Conservation (phyloP, 495 filamentous ascomycete genomes). For the Delitschia confertaspora region DNA sequence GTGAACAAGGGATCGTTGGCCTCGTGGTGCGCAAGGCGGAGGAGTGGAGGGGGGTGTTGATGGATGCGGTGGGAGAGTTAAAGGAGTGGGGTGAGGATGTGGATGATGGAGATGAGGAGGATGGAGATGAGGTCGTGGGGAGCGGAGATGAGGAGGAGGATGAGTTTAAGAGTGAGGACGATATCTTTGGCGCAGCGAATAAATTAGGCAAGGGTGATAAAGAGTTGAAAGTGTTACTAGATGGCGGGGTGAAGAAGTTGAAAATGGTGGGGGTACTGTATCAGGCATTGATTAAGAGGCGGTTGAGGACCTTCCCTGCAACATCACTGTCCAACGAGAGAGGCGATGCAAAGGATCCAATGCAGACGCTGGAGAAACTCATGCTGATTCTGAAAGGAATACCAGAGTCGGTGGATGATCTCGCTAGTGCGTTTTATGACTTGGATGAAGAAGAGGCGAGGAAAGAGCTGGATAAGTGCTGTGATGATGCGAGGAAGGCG, state of each 20-base stretch:
- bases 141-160: conserved; percentile 35
- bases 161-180: conserved; percentile 26
- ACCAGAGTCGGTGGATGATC: conserved; percentile 41
- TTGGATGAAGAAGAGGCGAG: conserved; percentile 37
- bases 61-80: conserved; percentile 74
- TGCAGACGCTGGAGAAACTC: conserved; percentile 32
- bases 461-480: conserved; percentile 22
- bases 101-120: conserved; percentile 52
- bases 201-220: conserved; percentile 48
- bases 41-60: conserved; percentile 56
- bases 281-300: conserved; percentile 50
- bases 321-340: neutral
- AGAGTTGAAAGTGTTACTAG: conserved; percentile 48
- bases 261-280: conserved; percentile 52
- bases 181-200: conserved; percentile 46
- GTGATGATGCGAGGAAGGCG: conserved; percentile 27
- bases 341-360: neutral
- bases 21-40: conserved; percentile 38
- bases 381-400: conserved; percentile 36
- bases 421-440: conserved; percentile 44
- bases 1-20: conserved; percentile 50
- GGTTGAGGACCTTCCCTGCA: conserved; percentile 46
- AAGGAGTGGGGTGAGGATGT: conserved; percentile 57
- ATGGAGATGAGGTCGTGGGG: conserved; percentile 42
- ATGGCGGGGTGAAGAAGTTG: conserved; percentile 47